Evolutionary conservation across 139 green algal species (phyloP), one percentile per base, ranked within the genome.

Genomic region (Tetradesmus obliquus): DNA sequence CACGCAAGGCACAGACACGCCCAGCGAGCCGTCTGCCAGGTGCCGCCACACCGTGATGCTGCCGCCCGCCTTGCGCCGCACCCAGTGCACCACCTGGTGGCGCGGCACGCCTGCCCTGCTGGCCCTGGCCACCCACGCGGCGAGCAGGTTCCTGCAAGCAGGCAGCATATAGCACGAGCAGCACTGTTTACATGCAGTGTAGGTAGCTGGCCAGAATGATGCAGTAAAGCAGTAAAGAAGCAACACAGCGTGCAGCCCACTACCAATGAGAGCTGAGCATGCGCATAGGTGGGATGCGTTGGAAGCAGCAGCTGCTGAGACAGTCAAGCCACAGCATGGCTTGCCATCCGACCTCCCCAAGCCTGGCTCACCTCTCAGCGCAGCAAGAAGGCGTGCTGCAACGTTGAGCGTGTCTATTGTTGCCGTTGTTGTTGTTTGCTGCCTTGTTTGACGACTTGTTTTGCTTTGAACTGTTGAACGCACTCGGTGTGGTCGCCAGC

Each of bases 1-100:
- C 5, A 97, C 89, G 91, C 96, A 97, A 1, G 95, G 96, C 45
- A 95, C 89, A 55, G 93, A 92, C 86, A 92, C 95, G 80, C 94
- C 96, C 19, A 97, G 92, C 3, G 79, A 94, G 58, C 96, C 96
- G 89, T 97, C 96, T 20, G 72, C 32, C 3, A 93, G 93, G 10
- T 91, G 90, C n/a, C 96, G 94, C 90, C 95, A 94, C 57, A 97
- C 92, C 13, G 87, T 89, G 0, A 97, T 81, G 51, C 94, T 57
- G 0, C 86, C 51, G 54, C 96, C 96, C 24, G 94, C 89, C 93
- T 97, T 97, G 84, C 96, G 94, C 82, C 96, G 93, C 8, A 97
- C 94, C 96, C 96, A 97, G 60, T 87, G 62, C 2, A 93, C 90
- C 17, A 96, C 54, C 72, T 94, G 91, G 72, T 96, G 93, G 0